Base-by-base conservation (phyloP, 192 early-diverging fungal genomes). In the Radiomyces spectabilis region DNA sequence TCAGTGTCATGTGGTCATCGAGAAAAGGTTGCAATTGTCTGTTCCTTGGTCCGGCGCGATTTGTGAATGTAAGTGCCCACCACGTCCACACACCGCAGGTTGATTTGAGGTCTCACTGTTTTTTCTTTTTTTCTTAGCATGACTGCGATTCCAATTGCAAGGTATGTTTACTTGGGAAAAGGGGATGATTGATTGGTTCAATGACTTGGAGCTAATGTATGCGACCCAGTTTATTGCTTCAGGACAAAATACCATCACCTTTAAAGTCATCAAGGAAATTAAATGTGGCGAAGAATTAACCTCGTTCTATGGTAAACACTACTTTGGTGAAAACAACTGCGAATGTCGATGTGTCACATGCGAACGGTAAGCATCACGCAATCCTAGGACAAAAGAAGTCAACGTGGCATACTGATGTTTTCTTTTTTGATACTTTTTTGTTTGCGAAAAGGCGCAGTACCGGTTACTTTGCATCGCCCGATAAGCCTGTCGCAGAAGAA, bases 281-380 rank as follows among this genome's bases (percentile, higher is more conserved):
- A 55, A 59, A 13, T 37, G 65, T 12, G 77, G 78, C 12, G 79
- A 85, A 44, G 82, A 85, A 57, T 59, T 84, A 12, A 85, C 80
- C 1, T 70, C 72, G 15, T 72, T 66, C 45, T 84, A 85, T 51
- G 80, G 74, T 8, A 66, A 71, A 34, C 68, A 80, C 37, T 85
- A 84, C 40, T 84, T 85, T 65, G 83, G 82, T 30, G 52, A 59
- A 7, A 66, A 69, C 24, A 84, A 84, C 46, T 66, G 73, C 41
- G 81, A 83, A 48, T 83, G 80, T 50, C 57, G 73, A 9, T 85
- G 83, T 56, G 70, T 53, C 18, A 82, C 79, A 5, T 81, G 80
- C 54, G 81, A 83, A 51, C 61, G 61, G 64, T 60, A 66, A 49
- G 52, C 3, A 1, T 8, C 10, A 32, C 29, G n/a, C 29, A 32